A percentile compares a stretch with the other conserved stretches of the same genome.
These are phyloP conservation scores for Corynascus novoguineensis DNA, from an alignment of 495 filamentous ascomycete species.

Conservation along the genomic window DNA sequence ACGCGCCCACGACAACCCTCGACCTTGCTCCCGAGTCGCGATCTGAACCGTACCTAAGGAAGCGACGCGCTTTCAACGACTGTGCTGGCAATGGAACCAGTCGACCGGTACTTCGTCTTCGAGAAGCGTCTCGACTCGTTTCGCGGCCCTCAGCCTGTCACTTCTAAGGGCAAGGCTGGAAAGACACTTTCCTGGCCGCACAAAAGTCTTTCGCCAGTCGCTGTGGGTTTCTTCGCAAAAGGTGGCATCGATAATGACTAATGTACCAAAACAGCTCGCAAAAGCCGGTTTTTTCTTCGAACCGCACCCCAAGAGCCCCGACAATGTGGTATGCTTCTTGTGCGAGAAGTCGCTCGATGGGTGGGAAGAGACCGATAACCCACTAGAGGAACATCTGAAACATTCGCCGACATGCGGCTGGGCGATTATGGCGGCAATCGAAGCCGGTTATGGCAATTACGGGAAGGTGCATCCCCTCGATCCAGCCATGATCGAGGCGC, in stretches of 20 bases:
- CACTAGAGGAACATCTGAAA: constrained; percentile 75
- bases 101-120: constrained; percentile 51
- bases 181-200: constrained; percentile 73
- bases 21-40: not conserved
- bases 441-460: constrained; percentile 58
- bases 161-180: constrained; percentile 56
- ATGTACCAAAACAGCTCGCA: constrained; percentile 57
- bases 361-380: constrained; percentile 81
- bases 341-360: constrained; percentile 76
- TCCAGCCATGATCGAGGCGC: constrained; percentile 63
- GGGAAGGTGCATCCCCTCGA: constrained; percentile 66
- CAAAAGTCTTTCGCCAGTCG: constrained; percentile 55
- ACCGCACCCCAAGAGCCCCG: constrained; percentile 63
- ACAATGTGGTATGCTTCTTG: constrained; percentile 86
- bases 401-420: constrained; percentile 78
- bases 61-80: constrained; percentile 6
- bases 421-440: constrained; percentile 73
- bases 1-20: not conserved
- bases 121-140: constrained; percentile 74
- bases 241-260: not conserved
- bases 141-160: constrained; percentile 41
- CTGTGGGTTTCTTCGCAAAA: constrained; percentile 44
- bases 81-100: constrained; percentile 20
- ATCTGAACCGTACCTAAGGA: not conserved
- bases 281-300: constrained; percentile 86